Percentiles rank a stretch among this genome's conserved stretches.
phyloP scores from a whole-genome alignment of 495 filamentous ascomycete species.

The Geopyxis carbonaria region DNA sequence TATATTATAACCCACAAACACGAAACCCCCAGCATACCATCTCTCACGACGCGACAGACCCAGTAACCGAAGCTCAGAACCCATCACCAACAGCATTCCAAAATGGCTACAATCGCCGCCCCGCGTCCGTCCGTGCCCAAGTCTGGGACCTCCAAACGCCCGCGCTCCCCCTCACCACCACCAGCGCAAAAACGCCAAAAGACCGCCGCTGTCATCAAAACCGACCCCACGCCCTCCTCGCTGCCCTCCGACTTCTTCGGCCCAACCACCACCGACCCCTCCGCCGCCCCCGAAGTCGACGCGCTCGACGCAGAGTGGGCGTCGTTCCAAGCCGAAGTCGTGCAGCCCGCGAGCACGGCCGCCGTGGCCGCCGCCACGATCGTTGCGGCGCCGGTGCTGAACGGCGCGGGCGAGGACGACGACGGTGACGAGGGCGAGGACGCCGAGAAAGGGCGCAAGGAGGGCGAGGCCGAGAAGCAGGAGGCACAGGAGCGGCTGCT shows the following conservation, averaged over 20 bases:
- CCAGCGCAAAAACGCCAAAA: no score
- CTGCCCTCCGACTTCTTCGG: conserved; percentile 13
- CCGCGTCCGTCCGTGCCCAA: no score
- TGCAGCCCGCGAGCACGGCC: conserved; percentile 52
- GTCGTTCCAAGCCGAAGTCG: conserved; percentile 75
- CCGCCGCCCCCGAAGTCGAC: conserved; percentile 10
- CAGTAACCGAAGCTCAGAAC: no score
- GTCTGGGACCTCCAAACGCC: no score
- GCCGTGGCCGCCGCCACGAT: conserved; percentile 41
- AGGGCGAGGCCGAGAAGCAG: conserved; percentile 18
- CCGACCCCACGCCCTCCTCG: no score
- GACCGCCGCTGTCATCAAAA: no score
- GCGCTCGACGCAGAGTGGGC: conserved; percentile 80
- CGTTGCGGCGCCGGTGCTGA: conserved; percentile 53
- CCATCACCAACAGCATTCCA: no score
- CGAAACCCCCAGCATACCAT: no score
- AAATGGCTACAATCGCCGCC: no score
- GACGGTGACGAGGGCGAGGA: conserved; percentile 35
- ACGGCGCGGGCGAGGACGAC: conserved; percentile 41
- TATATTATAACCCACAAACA: no score
- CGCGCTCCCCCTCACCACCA: no score
- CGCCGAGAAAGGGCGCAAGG: conserved; percentile 15
- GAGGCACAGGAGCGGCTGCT: conserved; percentile 54
- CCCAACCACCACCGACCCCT: background rate
- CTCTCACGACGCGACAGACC: no score